Conservation (phyloP, 768 basidiomycete genomes). For the Suillus subluteus region DNA sequence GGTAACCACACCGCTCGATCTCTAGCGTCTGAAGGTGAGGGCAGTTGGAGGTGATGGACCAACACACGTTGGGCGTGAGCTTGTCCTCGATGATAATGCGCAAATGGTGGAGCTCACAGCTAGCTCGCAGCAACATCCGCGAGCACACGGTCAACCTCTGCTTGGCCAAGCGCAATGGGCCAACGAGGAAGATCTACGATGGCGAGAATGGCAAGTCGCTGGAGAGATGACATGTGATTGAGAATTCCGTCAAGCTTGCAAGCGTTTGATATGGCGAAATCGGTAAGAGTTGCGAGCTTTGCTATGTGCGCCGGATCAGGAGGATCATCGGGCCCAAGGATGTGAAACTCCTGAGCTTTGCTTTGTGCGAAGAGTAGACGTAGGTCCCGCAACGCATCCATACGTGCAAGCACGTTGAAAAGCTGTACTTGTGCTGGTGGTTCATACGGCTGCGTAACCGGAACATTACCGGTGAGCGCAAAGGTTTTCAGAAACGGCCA, state of each 20-base stretch:
- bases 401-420: slow-evolving; percentile 34
- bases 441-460: slow-evolving; percentile 18
- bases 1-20: slow-evolving; percentile 40
- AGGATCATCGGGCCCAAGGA: slow-evolving; percentile 27
- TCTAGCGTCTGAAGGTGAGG: slow-evolving; percentile 37
- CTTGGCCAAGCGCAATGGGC: slow-evolving; percentile 39
- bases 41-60: slow-evolving; percentile 30
- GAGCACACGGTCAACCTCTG: slow-evolving; percentile 35
- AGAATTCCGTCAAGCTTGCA: slow-evolving; percentile 34
- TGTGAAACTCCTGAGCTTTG: slow-evolving; percentile 27
- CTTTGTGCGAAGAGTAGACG: slow-evolving; percentile 36
- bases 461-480: slow-evolving; percentile 34
- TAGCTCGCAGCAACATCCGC: slow-evolving; percentile 32
- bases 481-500: slow-evolving; percentile 36
- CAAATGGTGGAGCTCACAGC: slow-evolving; percentile 37
- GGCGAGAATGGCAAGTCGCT: slow-evolving; percentile 34
- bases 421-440: slow-evolving; percentile 25
- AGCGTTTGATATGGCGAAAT: slow-evolving; percentile 40
- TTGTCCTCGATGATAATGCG: slow-evolving; percentile 41
- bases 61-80: slow-evolving; percentile 35
- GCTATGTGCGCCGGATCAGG: slow-evolving; percentile 25
- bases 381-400: slow-evolving; percentile 35
- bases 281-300: slow-evolving; percentile 38
- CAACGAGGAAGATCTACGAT: slow-evolving; percentile 39
- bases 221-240: slow-evolving; percentile 32